These are phyloP conservation scores for Stagonosporopsis rhizophila DNA, from an alignment of 2,329 filamentous ascomycete species.

Conservation along the genomic window DNA sequence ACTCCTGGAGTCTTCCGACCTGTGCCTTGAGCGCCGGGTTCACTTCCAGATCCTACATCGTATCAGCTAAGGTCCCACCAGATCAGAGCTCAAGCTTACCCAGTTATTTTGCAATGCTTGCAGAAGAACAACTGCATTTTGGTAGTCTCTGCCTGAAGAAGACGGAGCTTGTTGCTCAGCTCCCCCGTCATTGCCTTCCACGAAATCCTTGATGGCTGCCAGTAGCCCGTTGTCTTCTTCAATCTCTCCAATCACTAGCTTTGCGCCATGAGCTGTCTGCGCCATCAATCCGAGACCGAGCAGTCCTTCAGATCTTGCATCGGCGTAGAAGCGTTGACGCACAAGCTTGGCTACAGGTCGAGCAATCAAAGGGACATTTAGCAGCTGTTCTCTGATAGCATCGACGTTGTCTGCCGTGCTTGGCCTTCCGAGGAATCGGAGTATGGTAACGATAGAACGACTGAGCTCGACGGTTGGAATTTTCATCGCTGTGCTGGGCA, in stretches of 20 bases:
- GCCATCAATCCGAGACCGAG: conserved; percentile 46
- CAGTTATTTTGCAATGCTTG: conserved; percentile 44
- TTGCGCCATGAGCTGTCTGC: conserved; percentile 39
- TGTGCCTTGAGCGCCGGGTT: conserved; percentile 31
- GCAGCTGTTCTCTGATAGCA: conserved; percentile 33
- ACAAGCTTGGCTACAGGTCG: conserved; percentile 43
- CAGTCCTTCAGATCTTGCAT: conserved; percentile 46
- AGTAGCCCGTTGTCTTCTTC: conserved; percentile 39
- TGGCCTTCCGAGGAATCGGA: conserved; percentile 30
- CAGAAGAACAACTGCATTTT: conserved; percentile 47
- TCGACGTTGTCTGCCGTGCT: conserved; percentile 33
- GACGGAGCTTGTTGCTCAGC: conserved; percentile 27
- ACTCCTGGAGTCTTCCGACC: conserved; percentile 31
- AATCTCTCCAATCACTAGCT: conserved; percentile 37
- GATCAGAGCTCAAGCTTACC: conserved; percentile 29
- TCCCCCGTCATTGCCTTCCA: conserved; percentile 35
- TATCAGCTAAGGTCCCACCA: conserved; percentile 18
- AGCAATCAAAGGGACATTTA: conserved; percentile 39
- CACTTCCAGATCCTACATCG: conserved; percentile 30
- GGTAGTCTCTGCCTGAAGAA: conserved; percentile 40
- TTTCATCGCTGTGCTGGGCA: conserved; percentile 49
- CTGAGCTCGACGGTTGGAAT: conserved; percentile 46
- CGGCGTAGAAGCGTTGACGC: conserved; percentile 46
- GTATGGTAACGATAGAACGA: conserved; percentile 25
- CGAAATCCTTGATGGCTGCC: conserved; percentile 45